Conservation (phyloP, 2,329 filamentous ascomycete genomes). For the Fusarium brevicatenulatum region DNA sequence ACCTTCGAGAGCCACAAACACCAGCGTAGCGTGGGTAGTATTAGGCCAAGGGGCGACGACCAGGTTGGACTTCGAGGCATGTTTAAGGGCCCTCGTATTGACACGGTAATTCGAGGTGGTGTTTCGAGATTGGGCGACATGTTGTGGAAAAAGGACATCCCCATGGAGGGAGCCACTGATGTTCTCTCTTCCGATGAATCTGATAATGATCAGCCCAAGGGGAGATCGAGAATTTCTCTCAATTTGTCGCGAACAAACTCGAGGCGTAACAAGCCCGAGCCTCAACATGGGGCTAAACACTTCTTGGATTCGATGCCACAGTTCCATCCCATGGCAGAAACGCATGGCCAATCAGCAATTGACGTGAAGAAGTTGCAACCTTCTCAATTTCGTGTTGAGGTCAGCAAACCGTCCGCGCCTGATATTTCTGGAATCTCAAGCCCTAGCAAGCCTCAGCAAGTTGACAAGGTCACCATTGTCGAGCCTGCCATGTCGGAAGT, state of each 20-base stretch:
- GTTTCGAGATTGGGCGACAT: slow-evolving; percentile 68
- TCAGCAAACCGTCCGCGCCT: slow-evolving; percentile 61
- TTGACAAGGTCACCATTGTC: slow-evolving; percentile 22
- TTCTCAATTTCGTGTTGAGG: slow-evolving; percentile 57
- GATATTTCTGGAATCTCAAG: slow-evolving; percentile 57
- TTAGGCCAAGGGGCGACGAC: slow-evolving; percentile 54
- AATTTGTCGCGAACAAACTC: slow-evolving; percentile 51
- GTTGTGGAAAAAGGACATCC: slow-evolving; percentile 64
- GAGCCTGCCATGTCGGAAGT: slow-evolving; percentile 53
- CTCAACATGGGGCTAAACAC: slow-evolving; percentile 52
- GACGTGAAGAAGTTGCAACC: slow-evolving; percentile 42
- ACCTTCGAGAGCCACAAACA: slow-evolving; percentile 61
- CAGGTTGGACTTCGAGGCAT: slow-evolving; percentile 66
- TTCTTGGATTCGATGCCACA: slow-evolving; percentile 64
- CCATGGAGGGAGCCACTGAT: slow-evolving; percentile 50
- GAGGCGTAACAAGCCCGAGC: slow-evolving; percentile 45
- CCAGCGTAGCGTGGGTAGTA: slow-evolving; percentile 60
- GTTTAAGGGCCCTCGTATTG: slow-evolving; percentile 80
- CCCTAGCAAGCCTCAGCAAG: slow-evolving; percentile 48
- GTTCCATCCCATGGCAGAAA: slow-evolving; percentile 54
- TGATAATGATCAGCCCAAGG: slow-evolving; percentile 56
- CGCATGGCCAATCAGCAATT: slow-evolving; percentile 24
- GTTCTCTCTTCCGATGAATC: slow-evolving; percentile 60
- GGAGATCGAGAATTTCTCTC: slow-evolving; percentile 51
- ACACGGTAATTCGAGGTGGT: slow-evolving; percentile 72